Evolutionary conservation across 192 early-diverging fungal genomes (phyloP).

Genomic region (Backusella westeae): DNA sequence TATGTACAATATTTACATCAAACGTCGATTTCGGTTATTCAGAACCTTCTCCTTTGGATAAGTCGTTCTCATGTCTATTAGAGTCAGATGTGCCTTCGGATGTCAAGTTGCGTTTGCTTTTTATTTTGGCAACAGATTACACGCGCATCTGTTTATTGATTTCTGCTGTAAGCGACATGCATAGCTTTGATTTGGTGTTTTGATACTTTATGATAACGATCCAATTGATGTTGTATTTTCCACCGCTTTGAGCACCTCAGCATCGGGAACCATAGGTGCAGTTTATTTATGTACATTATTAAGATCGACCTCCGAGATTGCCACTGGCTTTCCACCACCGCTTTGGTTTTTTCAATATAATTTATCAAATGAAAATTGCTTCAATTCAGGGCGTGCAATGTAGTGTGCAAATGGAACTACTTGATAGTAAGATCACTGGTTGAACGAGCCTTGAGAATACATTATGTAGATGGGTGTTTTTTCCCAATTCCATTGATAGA

Average conservation of each 20-base stretch:
- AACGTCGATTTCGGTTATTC: slow-evolving; percentile 29
- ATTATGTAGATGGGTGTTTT: too few species aligned
- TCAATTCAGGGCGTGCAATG: slow-evolving; percentile 71
- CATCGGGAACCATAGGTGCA: slow-evolving; percentile 72
- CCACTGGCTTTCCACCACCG: slow-evolving; percentile 85
- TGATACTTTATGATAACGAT: too few species aligned
- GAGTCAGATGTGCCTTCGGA: slow-evolving; percentile 24
- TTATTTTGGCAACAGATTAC: slow-evolving; percentile 48
- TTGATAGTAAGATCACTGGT: slow-evolving; percentile 85
- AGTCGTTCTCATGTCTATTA: slow-evolving; percentile 14
- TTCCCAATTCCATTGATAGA: too few species aligned
- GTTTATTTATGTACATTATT: slow-evolving; percentile 74
- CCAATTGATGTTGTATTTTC: slow-evolving; percentile 43
- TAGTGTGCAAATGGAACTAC: slow-evolving; percentile 90
- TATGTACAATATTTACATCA: slow-evolving; percentile 46
- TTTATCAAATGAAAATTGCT: slow-evolving; percentile 82
- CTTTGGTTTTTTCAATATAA: slow-evolving; percentile 74
- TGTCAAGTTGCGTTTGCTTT: slow-evolving; percentile 35
- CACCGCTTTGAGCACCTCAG: slow-evolving; percentile 82
- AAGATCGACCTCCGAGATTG: slow-evolving; percentile 81
- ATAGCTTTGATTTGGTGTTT: too few species aligned
- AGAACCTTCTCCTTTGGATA: slow-evolving; percentile 35
- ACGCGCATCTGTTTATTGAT: slow-evolving; percentile 43
- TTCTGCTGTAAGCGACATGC: too few species aligned
- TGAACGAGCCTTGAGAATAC: slow-evolving; percentile 37